Evolutionary conservation across 176 grass and related monocot species (phyloP).

Genomic region (Alopecurus myosuroides): DNA sequence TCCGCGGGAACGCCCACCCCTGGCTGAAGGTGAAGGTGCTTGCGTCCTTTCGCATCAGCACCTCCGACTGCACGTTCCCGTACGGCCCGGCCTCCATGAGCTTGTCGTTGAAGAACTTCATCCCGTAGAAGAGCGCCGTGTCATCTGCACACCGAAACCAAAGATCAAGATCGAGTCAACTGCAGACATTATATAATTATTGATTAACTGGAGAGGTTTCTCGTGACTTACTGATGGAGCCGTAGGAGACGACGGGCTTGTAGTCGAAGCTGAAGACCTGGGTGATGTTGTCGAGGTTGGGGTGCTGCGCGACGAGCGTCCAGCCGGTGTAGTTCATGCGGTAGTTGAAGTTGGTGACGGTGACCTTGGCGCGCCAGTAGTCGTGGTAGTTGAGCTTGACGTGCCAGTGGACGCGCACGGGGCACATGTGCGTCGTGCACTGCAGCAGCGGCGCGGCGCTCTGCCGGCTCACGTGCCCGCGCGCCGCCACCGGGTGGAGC

Average conservation of each 20-base stretch:
- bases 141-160: conserved; percentile 44
- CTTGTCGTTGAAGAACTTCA: conserved; percentile 90
- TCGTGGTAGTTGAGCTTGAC: conserved; percentile 97
- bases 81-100: conserved; percentile 87
- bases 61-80: conserved; percentile 90
- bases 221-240: conserved; percentile 51
- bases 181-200: neutral
- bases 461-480: neutral
- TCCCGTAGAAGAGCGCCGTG: conserved; percentile 88
- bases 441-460: conserved; percentile 51
- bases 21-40: conserved; percentile 75
- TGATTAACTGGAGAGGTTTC: neutral
- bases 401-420: conserved; percentile 91
- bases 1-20: conserved; percentile 94
- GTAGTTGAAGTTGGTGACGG: conserved; percentile 95
- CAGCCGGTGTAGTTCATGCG: conserved; percentile 92
- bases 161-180: neutral
- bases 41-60: conserved; percentile 69
- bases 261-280: conserved; percentile 94
- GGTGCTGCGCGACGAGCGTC: conserved; percentile 91
- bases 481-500: conserved; percentile 10
- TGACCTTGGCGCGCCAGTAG: conserved; percentile 87
- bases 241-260: conserved; percentile 70
- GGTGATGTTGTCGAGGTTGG: conserved; percentile 87
- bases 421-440: conserved; percentile 95